A percentile compares a stretch with the other conserved stretches of the same genome.
These are phyloP conservation scores for Colletotrichum siamense DNA, from an alignment of 2,329 filamentous ascomycete species.

Conservation along the genomic window DNA sequence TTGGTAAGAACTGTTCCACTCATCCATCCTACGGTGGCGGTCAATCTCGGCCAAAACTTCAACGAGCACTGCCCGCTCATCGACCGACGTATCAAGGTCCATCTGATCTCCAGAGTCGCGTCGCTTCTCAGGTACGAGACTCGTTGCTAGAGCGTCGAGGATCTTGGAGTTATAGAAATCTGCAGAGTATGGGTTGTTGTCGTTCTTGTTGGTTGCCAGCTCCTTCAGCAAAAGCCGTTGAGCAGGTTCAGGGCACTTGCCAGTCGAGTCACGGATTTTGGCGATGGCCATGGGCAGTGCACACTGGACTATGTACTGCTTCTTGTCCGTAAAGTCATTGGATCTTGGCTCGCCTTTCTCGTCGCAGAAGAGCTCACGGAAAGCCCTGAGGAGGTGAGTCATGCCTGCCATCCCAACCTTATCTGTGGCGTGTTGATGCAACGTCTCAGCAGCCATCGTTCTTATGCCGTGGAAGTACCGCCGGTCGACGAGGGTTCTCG, in stretches of 20 bases:
- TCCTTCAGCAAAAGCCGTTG: conserved; percentile 88
- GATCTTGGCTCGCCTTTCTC: conserved; percentile 80
- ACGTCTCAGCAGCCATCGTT: conserved; percentile 78
- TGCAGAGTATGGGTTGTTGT: conserved; percentile 87
- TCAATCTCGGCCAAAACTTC: conserved; percentile 68
- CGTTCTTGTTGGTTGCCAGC: conserved; percentile 93
- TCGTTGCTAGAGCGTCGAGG: conserved; percentile 66
- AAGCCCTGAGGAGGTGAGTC: conserved; percentile 84
- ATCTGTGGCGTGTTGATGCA: conserved; percentile 76
- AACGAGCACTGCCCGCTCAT: conserved; percentile 55
- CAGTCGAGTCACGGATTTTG: conserved; percentile 74
- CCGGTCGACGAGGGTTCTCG: conserved; percentile 87
- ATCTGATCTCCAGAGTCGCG: conserved; percentile 42
- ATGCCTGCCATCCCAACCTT: conserved; percentile 80
- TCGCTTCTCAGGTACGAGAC: conserved; percentile 55
- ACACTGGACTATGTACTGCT: conserved; percentile 83
- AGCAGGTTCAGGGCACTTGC: conserved; percentile 79
- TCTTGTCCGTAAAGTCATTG: conserved; percentile 91
- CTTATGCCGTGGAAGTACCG: conserved; percentile 95
- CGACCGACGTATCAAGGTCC: conserved; percentile 37
- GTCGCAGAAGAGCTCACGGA: conserved; percentile 87
- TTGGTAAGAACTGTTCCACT: conserved; percentile 72
- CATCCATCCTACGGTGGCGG: conserved; percentile 70
- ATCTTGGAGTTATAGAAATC: conserved; percentile 86
- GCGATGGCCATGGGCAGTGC: conserved; percentile 84